These are phyloP conservation scores for Ceratocystis cubensis DNA, from an alignment of 2,329 filamentous ascomycete genomes.

Conservation along the genomic window DNA sequence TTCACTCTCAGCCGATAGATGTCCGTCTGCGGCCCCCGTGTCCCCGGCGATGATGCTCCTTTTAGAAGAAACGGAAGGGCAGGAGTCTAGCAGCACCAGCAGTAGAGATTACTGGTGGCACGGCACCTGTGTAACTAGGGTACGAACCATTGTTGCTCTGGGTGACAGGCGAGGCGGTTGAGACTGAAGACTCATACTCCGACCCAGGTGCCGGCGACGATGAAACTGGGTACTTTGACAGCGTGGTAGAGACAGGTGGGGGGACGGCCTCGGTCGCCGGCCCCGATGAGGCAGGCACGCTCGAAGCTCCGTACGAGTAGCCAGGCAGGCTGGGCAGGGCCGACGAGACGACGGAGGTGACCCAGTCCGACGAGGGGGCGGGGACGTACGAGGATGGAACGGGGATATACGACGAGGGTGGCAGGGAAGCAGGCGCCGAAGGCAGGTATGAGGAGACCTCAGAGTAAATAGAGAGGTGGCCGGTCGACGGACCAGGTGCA, in stretches of 20 bases:
- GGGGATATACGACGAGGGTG: neutral
- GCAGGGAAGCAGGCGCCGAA: neutral
- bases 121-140: slow-evolving; percentile 5
- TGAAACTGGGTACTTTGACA: neutral
- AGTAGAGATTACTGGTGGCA: slow-evolving; percentile 11
- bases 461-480: neutral
- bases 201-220: neutral
- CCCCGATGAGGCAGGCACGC: neutral
- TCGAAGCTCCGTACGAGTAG: slow-evolving; percentile 9
- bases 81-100: slow-evolving; percentile 16
- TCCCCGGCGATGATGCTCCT: neutral
- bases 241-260: neutral
- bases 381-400: neutral
- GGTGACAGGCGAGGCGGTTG: neutral
- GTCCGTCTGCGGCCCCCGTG: neutral
- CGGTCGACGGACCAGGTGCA: neutral
- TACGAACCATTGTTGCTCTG: slow-evolving; percentile 11
- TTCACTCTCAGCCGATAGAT: neutral
- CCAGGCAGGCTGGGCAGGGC: neutral
- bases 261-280: neutral
- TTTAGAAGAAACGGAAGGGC: slow-evolving; percentile 9
- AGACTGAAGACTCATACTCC: neutral
- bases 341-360: slow-evolving; percentile 6
- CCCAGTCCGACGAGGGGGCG: neutral
- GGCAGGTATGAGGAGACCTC: neutral